These are phyloP conservation scores for Ensete ventricosum DNA, from an alignment of 176 grass and related monocot genomes.

Conservation along the genomic window DNA sequence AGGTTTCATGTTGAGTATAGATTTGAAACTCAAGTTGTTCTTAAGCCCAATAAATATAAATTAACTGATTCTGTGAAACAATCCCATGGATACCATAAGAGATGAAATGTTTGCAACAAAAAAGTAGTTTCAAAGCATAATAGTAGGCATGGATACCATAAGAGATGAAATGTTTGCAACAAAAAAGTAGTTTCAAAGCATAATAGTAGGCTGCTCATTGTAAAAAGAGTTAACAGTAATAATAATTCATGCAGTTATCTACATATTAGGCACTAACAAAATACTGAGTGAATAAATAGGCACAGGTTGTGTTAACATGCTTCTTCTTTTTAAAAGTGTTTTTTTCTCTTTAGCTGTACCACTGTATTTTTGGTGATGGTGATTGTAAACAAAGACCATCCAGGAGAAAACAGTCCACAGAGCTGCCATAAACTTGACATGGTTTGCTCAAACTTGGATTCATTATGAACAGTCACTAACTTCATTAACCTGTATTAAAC, in stretches of 20 bases:
- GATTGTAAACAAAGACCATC: neutral
- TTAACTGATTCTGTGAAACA: too few relatives aligned
- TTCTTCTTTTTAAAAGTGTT: neutral
- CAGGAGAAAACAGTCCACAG: neutral
- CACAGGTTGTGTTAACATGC: neutral
- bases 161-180: too few relatives aligned
- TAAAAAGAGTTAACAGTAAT: neutral
- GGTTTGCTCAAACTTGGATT: neutral
- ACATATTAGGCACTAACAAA: neutral
- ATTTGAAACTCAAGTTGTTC: too few relatives aligned
- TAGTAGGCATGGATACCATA: neutral
- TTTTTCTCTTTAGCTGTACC: neutral
- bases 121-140: neutral
- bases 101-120: too few relatives aligned
- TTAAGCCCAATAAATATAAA: too few relatives aligned
- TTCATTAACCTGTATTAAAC: neutral
- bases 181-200: too few relatives aligned
- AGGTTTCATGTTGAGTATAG: too few relatives aligned
- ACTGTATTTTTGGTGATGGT: neutral
- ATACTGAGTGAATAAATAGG: neutral
- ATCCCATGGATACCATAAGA: too few relatives aligned
- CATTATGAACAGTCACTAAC: neutral
- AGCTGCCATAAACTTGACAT: neutral
- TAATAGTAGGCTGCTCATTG: neutral
- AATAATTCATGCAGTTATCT: neutral